Conservation (phyloP, 164 flowering plant species). For the Protea cynaroides region DNA sequence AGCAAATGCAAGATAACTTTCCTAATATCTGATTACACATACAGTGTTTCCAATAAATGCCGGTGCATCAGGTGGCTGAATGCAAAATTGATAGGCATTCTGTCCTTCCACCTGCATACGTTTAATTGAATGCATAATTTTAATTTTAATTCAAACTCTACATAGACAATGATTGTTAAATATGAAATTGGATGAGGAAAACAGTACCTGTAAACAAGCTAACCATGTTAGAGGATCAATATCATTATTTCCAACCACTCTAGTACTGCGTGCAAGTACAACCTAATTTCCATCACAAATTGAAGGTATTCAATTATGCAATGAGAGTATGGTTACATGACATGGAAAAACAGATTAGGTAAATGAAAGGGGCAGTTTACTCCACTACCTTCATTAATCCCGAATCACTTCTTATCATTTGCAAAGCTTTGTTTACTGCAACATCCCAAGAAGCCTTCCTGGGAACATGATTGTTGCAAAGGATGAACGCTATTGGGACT, state of each 20-base stretch:
- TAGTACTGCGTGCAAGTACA: constrained; percentile 89
- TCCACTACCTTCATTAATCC: constrained; percentile 59
- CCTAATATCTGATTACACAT: constrained; percentile 18
- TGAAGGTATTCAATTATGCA: constrained; percentile 5
- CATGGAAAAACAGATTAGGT: neutral
- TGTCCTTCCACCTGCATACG: constrained; percentile 62
- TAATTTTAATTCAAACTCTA: neutral
- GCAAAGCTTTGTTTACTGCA: constrained; percentile 65
- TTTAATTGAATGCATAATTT: neutral
- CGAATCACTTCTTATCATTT: constrained; percentile 50
- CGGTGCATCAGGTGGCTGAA: constrained; percentile 86
- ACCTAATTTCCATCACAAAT: constrained; percentile 42
- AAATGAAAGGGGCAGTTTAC: too few species aligned
- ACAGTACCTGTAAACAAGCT: constrained; percentile 66
- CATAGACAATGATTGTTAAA: neutral
- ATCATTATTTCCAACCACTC: constrained; percentile 46
- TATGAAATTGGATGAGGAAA: neutral
- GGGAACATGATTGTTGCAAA: constrained; percentile 57
- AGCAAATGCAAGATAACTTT: too few species aligned
- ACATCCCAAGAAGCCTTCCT: constrained; percentile 50
- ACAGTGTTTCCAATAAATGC: constrained; percentile 96
- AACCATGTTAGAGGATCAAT: constrained; percentile 77
- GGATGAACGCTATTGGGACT: constrained; percentile 32
- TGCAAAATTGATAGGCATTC: constrained; percentile 80
- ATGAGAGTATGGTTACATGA: neutral